Evolutionary conservation across 768 basidiomycete genomes (phyloP), one percentile per base, ranked within the genome.

Genomic region (Candolleomyces efflorescens): DNA sequence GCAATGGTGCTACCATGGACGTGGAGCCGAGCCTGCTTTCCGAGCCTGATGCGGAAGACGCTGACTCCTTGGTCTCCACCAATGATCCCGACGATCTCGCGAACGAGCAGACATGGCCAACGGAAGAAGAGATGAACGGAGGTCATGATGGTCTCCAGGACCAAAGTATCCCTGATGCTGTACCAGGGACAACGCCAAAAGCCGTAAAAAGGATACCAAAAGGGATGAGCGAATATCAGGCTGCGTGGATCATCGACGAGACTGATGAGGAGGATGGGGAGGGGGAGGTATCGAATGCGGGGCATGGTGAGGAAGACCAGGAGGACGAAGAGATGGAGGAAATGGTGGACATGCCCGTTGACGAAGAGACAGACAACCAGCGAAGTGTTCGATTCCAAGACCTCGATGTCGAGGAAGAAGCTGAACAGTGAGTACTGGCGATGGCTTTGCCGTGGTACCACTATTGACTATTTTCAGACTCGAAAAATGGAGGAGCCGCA

Each of bases 21-120:
- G 67, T 87, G 18, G 92, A 92, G 62, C 76, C 87, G 0, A 68
- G 72, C 23, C 60, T 86, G 38, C 69, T 96, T 15, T 87, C 86
- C 0, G 85, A 88, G 64, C 86, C 87, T 0, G 75, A 82, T 52
- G 65, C 77, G 0, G 78, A 83, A 0, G 77, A 83, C 1, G 90
- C 89, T 0, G 95, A 98, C 69, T 94, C 94, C 5, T 74, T 98
- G 50, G 82, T 91, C 12, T 94, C 93, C 1, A 87, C 82, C 51
- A 94, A 96, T 68, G 85, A 90, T 22, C 91, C 89, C 3, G 94
- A 98, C 65, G 87, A 92, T 56, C 80, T 97, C 71, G 84, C 81
- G 37, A 97, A 96, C 68, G 96, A 99, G 65, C 96, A 99, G 70
- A 99, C 96, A 0, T 98, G 96, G 95, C 96, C 96, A 0, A 96